Evolutionary conservation across 164 flowering plant genomes (phyloP).

Genomic region (Brasenia schreberi): DNA sequence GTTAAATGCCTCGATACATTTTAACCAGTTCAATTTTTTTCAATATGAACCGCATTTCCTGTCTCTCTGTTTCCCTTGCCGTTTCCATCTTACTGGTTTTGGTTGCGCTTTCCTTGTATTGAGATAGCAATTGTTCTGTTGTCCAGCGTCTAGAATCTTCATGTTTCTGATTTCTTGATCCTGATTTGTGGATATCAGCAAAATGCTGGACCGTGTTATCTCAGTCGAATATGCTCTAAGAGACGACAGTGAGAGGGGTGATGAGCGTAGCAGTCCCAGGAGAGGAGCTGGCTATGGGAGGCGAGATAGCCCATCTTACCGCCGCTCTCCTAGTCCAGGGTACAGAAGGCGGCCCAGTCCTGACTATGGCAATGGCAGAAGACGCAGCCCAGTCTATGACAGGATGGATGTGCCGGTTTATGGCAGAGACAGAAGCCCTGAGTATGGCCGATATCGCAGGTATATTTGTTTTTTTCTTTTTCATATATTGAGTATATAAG

Average conservation of each 20-base stretch:
- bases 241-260: constrained; percentile 74
- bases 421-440: constrained; percentile 19
- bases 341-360: constrained; percentile 22
- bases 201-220: constrained; percentile 76
- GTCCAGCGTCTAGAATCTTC: too few relatives aligned
- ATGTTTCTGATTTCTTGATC: too few relatives aligned
- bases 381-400: constrained; percentile 24
- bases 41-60: too few relatives aligned
- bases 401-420: constrained; percentile 16
- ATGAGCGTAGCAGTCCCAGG: constrained; percentile 49
- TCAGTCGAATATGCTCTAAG: constrained; percentile 89
- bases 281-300: constrained; percentile 15
- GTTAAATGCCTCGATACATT: too few relatives aligned
- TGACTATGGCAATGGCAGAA: constrained; percentile 19
- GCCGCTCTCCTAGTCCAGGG: constrained; percentile 21
- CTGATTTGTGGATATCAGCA: constrained; percentile 27
- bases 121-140: too few relatives aligned
- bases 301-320: constrained; percentile 15
- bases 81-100: not conserved
- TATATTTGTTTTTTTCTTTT: not conserved
- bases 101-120: too few relatives aligned
- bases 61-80: not conserved
- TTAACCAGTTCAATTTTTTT: too few relatives aligned
- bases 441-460: constrained; percentile 23
- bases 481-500: too few relatives aligned